Evolutionary conservation across 768 basidiomycete species (phyloP), one percentile per base, ranked within the genome.

Genomic region (Tubosaeta sp.): DNA sequence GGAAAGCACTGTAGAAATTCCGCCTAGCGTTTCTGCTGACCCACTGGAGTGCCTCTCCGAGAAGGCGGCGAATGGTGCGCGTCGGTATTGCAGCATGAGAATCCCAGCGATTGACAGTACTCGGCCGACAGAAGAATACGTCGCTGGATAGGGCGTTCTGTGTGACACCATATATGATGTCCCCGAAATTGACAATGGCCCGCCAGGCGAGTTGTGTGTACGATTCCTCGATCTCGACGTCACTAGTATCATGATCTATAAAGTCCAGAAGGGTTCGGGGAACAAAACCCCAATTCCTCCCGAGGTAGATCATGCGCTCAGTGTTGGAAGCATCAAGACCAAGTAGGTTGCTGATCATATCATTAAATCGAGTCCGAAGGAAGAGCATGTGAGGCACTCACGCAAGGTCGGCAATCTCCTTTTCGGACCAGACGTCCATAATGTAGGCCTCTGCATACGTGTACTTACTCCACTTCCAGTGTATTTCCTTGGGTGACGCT

Each of bases 381-480:
- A 6, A 13, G 29, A 6, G 26, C 2, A 11, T 10, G 17, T 37
- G 14, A 4, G 10, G 6, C 6, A 43, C 50, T 37, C 13, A 55
- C 53, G 37, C 43, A 1, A 46, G 52, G 1, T 42, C 6, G 14
- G 0, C 9, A 8, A 53, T 16, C n/a, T 53, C 55, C 3, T 46
- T 1, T 14, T 38, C 16, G 1, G 22, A 19, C 54, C 50, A 55
- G 16, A 54, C 14, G 11, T 51, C 39, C 53, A 51, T 54, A 1
- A 51, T 25, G 5, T 42, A 51, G 17, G 31, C 12, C 4, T 4
- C 0, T 2, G 44, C 26, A 13, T n/a, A n/a, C n/a, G n/a, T n/a
- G n/a, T n/a, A n/a, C 22, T 22, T 22, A 22, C 33, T 56, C 55
- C 55, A 56, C 14, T 39, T 42, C 52, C 48, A 56, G 2, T 27